Evolutionary conservation across 148 eudicot genomes (phyloP), one percentile per base, ranked within the genome.

Genomic region (Vaccinium myrtillus): DNA sequence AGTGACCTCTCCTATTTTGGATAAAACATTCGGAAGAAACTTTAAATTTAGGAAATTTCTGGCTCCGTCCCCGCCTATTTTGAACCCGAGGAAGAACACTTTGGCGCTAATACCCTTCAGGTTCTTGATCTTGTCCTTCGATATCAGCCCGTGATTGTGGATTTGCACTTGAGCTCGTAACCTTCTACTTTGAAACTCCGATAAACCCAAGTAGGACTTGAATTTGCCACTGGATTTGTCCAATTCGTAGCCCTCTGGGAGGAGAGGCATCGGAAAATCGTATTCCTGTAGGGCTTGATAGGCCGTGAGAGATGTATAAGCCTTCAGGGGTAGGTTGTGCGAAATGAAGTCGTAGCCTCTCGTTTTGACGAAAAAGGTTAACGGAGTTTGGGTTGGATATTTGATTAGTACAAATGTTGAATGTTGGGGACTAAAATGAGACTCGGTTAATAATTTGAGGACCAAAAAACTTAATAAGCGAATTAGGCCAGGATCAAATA

Each of bases 241-340:
- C 49, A 92, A 80, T 30, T 88, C 85, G 87, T 92, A 92, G 50
- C 82, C 90, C 14, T 77, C 59, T 0, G 94, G 94, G 36, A 91
- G 92, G 12, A 91, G 81, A n/a, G 92, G 92, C 19, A 85, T 77
- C 46, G 94, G 92, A 53, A 91, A 86, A 39, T 74, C 84, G 82
- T 91, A 90, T 1, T 86, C 81, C 74, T 90, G 51, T 5, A 91
- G 82, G 10, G 82, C 86, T 19, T 87, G 83, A 78, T 91, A 91
- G 5, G 86, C 91, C 5, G 90, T 83, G 7, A 69, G 79, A 6
- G 77, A 46, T 32, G 36, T 32, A 3, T 32, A 32, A 32, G 36
- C 36, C 36, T 32, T 32, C 36, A 32, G 36, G 36, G 36, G 36
- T 32, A 32, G 36, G 36, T 32, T 32, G 36, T 0, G 36, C 36